phyloP scores from a whole-genome alignment of 1,284 basidiomycete genomes.

The Meripilus lineatus region DNA sequence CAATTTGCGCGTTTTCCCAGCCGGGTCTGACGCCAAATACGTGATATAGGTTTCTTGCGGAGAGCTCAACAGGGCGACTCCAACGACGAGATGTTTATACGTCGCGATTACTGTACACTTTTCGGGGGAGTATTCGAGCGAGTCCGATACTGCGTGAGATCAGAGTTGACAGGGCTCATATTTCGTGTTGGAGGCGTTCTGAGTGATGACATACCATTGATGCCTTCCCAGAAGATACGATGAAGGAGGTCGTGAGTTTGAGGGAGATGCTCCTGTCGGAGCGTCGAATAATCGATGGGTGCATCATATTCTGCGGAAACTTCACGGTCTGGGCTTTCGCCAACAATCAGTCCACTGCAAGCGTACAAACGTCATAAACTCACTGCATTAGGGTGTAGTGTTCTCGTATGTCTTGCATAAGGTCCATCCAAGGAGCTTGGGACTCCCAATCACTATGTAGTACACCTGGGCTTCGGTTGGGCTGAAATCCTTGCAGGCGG shows the following conservation, averaged over 20 bases:
- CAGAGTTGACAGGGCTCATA: conserved; percentile 1
- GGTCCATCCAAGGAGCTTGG: conserved; percentile 61
- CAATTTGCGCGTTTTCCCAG: conserved; percentile 74
- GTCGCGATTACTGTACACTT: conserved; percentile 65
- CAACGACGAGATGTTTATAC: conserved; percentile 68
- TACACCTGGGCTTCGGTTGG: conserved; percentile 4
- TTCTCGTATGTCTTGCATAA: conserved; percentile 64
- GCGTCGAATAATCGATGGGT: conserved; percentile 59
- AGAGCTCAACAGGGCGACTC: conserved; percentile 72
- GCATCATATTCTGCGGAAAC: conserved; percentile 34
- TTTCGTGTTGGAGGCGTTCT: background rate
- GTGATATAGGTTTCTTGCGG: conserved; percentile 77
- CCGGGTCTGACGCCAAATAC: conserved; percentile 70
- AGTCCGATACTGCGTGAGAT: conserved; percentile 51
- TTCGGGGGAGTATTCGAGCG: conserved; percentile 61
- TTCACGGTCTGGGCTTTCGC: conserved; percentile 49
- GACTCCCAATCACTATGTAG: conserved; percentile 58
- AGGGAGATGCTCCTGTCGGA: conserved; percentile 53
- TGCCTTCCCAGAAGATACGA: conserved; percentile 67
- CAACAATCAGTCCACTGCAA: conserved; percentile 2
- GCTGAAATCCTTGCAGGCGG: conserved; percentile 42
- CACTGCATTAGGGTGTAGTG: conserved; percentile 60
- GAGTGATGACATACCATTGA: conserved; percentile 46
- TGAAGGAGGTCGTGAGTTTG: conserved; percentile 67
- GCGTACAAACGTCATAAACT: too few species aligned